phyloP scores from a whole-genome alignment of 1,139 yeast species.

The Insectozyma bohioensis region DNA sequence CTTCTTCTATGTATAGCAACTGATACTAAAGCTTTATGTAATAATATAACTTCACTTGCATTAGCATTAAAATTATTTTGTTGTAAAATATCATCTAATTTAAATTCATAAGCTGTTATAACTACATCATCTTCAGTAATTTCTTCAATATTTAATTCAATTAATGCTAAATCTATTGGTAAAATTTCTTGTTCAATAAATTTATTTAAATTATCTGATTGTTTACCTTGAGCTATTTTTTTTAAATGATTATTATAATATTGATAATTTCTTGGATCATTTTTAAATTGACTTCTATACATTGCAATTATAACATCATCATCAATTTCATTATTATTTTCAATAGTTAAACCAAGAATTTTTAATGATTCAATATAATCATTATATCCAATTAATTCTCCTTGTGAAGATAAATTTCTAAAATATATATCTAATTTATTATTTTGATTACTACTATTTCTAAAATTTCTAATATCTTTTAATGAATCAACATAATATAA shows the following conservation, averaged over 20 bases:
- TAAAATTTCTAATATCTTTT: conserved; percentile 14
- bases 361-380: conserved; percentile 59
- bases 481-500: conserved; percentile 71
- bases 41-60: conserved; percentile 40
- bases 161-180: conserved; percentile 57
- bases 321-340: conserved; percentile 24
- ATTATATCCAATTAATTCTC: conserved; percentile 56
- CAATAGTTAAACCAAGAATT: conserved; percentile 48
- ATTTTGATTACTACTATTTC: conserved; percentile 13
- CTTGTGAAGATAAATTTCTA: conserved; percentile 51
- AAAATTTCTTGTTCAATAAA: conserved; percentile 57
- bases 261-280: conserved; percentile 35
- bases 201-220: conserved; percentile 41
- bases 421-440: conserved; percentile 44
- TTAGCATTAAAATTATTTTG: conserved; percentile 51
- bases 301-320: conserved; percentile 46
- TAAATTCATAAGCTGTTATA: conserved; percentile 66
- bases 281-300: conserved; percentile 40
- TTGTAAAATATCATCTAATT: conserved; percentile 61
- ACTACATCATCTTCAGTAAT: conserved; percentile 76
- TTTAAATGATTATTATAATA: conserved; percentile 38
- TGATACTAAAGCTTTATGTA: conserved; percentile 39
- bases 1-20: conserved; percentile 43
- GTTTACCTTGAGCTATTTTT: conserved; percentile 44
- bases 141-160: conserved; percentile 58